phyloP scores from a whole-genome alignment of 2,329 filamentous ascomycete species.

The Colletotrichum chlorophyti region DNA sequence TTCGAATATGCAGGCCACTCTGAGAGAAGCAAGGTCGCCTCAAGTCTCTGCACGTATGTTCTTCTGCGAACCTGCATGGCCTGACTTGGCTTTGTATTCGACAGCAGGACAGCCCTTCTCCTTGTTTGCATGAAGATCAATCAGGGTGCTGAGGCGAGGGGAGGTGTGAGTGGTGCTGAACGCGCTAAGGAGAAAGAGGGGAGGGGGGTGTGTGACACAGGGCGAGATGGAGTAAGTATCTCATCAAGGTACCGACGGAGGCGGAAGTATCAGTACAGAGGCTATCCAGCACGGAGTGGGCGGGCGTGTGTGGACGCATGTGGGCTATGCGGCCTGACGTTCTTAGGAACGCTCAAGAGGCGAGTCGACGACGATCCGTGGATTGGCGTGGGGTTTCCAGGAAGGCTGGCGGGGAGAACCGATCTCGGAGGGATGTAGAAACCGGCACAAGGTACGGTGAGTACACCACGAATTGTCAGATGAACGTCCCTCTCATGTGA shows the following conservation, averaged over 20 bases:
- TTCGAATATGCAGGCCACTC: slow-evolving; percentile 6
- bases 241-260: too few species aligned
- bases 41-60: slow-evolving; percentile 6
- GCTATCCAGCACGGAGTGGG: too few species aligned
- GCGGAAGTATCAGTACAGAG: not conserved
- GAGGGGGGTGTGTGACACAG: not conserved
- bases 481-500: too few species aligned
- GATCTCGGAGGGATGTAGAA: slow-evolving; percentile 13
- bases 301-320: slow-evolving; percentile 2
- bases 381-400: not conserved
- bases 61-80: slow-evolving; percentile 10
- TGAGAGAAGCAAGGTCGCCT: slow-evolving; percentile 2
- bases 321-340: slow-evolving; percentile 23
- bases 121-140: slow-evolving; percentile 17
- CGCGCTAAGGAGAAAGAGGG: not conserved
- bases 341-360: slow-evolving; percentile 6
- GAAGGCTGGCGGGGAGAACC: not conserved
- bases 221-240: not conserved
- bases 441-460: too few species aligned
- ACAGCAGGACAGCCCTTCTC: not conserved
- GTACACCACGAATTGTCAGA: slow-evolving; percentile 8
- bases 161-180: not conserved
- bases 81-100: slow-evolving; percentile 7
- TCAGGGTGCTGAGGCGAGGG: not conserved
- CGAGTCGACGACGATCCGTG: slow-evolving; percentile 9